A percentile compares a stretch with the other conserved stretches of the same genome.
phyloP scores from a whole-genome alignment of 2,329 filamentous ascomycete genomes.

The Colletotrichum incanum region DNA sequence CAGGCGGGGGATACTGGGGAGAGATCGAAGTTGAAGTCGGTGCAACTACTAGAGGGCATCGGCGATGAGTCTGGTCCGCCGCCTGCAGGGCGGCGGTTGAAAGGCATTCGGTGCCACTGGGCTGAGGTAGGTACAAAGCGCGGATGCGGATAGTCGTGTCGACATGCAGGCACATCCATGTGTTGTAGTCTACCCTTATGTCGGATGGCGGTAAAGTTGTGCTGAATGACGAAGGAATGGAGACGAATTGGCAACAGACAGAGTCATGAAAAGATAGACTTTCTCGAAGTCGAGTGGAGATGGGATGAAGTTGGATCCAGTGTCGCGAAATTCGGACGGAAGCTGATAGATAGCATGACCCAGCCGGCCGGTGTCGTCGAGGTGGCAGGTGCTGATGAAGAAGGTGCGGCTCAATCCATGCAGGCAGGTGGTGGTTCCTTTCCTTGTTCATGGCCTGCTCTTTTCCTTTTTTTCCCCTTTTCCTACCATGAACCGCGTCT shows the following conservation, averaged over 20 bases:
- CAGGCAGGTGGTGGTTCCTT: not conserved
- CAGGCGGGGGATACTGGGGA: constrained; percentile 4
- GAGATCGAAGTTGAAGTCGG: constrained; percentile 1
- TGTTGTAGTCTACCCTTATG: not conserved
- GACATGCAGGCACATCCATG: constrained; percentile 11
- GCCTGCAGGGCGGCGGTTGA: not conserved
- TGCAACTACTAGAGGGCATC: constrained; percentile 4
- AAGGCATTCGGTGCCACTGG: not conserved
- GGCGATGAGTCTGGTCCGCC: constrained; percentile 9
- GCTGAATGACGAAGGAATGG: constrained; percentile 2
- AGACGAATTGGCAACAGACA: not conserved
- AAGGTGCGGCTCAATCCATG: constrained; percentile 1
- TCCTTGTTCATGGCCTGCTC: not conserved
- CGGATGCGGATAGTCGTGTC: not conserved
- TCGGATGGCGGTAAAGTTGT: not conserved
- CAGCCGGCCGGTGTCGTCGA: not conserved
- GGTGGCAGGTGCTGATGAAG: not conserved
- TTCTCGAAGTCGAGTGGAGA: not conserved
- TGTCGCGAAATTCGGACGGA: not conserved
- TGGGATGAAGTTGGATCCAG: constrained; percentile 1
- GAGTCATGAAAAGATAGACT: not conserved
- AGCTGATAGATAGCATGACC: constrained; percentile 9
- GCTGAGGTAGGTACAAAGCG: too few relatives aligned
- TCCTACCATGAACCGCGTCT: not conserved
- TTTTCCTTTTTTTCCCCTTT: not conserved